phyloP scores from a whole-genome alignment of 331 rosid genomes.

The Rhamnella rubrinervis region DNA sequence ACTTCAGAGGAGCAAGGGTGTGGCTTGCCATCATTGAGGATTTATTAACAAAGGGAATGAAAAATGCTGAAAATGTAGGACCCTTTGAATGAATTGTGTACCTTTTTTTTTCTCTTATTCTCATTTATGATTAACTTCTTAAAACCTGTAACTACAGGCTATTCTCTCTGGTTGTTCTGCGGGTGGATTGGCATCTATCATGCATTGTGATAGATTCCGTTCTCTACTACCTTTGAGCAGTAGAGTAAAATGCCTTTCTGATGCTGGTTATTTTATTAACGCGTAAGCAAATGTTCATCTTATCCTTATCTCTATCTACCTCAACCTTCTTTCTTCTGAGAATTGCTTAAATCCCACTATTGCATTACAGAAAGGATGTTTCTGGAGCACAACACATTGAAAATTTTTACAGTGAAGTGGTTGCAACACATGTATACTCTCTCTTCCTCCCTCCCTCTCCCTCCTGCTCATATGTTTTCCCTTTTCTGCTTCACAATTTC shows the following conservation, averaged over 20 bases:
- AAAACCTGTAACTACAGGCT: slow-evolving; percentile 56
- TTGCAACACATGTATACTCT: slow-evolving; percentile 63
- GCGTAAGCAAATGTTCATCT: slow-evolving; percentile 40
- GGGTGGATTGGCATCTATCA: slow-evolving; percentile 82
- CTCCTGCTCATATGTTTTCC: slow-evolving; percentile 1
- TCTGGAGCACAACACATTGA: slow-evolving; percentile 65
- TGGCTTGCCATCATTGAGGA: slow-evolving; percentile 64
- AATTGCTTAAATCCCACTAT: slow-evolving; percentile 14
- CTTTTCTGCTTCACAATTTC: neutral
- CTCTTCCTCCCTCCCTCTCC: slow-evolving; percentile 18
- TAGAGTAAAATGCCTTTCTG: slow-evolving; percentile 81
- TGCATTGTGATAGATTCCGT: slow-evolving; percentile 81
- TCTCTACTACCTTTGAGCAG: slow-evolving; percentile 55
- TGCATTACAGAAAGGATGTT: slow-evolving; percentile 72
- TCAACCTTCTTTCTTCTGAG: neutral
- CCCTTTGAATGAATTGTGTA: slow-evolving; percentile 2
- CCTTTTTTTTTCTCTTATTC: slow-evolving; percentile 5
- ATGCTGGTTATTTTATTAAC: slow-evolving; percentile 90
- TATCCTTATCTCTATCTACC: neutral
- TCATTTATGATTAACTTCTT: slow-evolving; percentile 15
- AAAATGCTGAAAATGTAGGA: slow-evolving; percentile 68
- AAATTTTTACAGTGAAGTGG: slow-evolving; percentile 55
- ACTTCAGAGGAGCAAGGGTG: slow-evolving; percentile 89
- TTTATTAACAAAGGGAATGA: slow-evolving; percentile 83
- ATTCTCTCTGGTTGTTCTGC: slow-evolving; percentile 96